Conservation (phyloP, 805 yeast species). For the Ogataea angusta region DNA sequence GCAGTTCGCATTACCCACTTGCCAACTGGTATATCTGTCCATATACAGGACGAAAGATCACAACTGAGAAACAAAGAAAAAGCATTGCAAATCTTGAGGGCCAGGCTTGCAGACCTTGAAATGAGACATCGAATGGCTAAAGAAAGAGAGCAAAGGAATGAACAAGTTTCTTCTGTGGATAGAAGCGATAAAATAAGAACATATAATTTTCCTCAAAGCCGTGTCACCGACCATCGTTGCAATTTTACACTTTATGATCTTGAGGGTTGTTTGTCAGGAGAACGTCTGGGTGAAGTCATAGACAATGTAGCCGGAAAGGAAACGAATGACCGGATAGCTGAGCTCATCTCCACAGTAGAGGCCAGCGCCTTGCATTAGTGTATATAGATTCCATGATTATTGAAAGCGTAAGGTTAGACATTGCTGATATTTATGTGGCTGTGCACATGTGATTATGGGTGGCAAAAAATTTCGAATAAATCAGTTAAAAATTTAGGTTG, state of each 20-base stretch:
- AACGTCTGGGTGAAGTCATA: conserved; percentile 51
- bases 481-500: too few relatives aligned
- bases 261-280: conserved; percentile 61
- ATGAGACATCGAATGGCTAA: conserved; percentile 58
- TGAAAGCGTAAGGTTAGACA: background rate
- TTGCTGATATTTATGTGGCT: too few relatives aligned
- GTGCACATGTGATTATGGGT: conserved; percentile 4
- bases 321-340: conserved; percentile 42
- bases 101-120: conserved; percentile 81
- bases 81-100: conserved; percentile 78
- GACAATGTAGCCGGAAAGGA: conserved; percentile 49
- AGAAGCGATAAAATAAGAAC: conserved; percentile 92
- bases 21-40: conserved; percentile 85
- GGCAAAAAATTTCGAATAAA: conserved; percentile 5
- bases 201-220: conserved; percentile 86
- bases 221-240: conserved; percentile 93
- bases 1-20: conserved; percentile 91
- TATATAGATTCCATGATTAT: background rate
- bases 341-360: conserved; percentile 27
- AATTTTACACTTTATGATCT: conserved; percentile 77
- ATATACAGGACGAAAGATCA: conserved; percentile 92
- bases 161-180: conserved; percentile 85
- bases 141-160: conserved; percentile 66
- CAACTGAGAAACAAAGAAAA: conserved; percentile 93
- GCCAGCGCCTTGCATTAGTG: conserved; percentile 6